Evolutionary conservation across 805 yeast species (phyloP).

Genomic region (Saccharomyces eubayanus): DNA sequence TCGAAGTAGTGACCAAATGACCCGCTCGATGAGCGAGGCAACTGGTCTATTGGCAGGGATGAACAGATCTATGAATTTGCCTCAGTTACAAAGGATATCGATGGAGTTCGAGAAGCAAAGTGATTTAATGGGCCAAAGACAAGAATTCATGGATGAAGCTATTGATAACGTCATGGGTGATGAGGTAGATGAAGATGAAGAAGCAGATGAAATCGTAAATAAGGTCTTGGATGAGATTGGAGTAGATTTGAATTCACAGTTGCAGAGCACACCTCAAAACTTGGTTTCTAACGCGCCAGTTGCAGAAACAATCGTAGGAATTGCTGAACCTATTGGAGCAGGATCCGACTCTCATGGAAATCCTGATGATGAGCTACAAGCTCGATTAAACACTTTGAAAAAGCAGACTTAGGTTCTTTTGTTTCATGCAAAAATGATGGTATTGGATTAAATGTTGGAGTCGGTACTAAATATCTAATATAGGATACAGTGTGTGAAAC

Average conservation of each 20-base stretch:
- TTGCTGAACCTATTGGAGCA: constrained; percentile 34
- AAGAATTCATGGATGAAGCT: constrained; percentile 98
- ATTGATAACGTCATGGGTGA: constrained; percentile 94
- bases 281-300: constrained; percentile 9
- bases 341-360: constrained; percentile 18
- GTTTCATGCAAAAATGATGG: neutral
- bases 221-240: constrained; percentile 95
- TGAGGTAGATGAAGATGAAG: constrained; percentile 81
- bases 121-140: constrained; percentile 96
- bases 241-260: constrained; percentile 56
- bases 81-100: constrained; percentile 79
- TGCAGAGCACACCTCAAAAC: constrained; percentile 40
- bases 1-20: constrained; percentile 91
- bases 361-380: constrained; percentile 81
- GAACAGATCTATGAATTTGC: constrained; percentile 86
- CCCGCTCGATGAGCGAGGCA: constrained; percentile 89
- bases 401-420: constrained; percentile 27
- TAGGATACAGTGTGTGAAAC: neutral
- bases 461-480: neutral
- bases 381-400: constrained; percentile 75
- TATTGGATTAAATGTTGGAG: neutral
- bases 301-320: constrained; percentile 9
- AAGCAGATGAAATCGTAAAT: constrained; percentile 82
- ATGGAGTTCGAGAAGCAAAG: constrained; percentile 92
- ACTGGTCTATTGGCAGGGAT: constrained; percentile 74